Percentiles rank a stretch among this genome's conserved stretches.
phyloP scores from a whole-genome alignment of 2,329 filamentous ascomycete genomes.

The Fusarium virguliforme region DNA sequence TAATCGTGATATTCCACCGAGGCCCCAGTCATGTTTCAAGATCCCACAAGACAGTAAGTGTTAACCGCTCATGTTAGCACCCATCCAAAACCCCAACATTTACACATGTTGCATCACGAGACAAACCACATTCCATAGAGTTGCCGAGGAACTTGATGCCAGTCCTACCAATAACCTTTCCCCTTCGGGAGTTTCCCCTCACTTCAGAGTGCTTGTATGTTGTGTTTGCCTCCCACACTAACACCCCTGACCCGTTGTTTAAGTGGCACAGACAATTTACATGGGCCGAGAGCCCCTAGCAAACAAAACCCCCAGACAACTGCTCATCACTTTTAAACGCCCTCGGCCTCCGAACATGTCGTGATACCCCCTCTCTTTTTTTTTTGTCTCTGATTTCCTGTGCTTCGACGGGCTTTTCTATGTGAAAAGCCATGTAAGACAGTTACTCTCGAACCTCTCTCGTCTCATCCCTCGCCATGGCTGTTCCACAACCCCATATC shows the following conservation, averaged over 20 bases:
- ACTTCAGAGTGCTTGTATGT: constrained; percentile 17
- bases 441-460: constrained; percentile 26
- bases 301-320: constrained; percentile 9
- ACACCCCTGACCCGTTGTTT: constrained; percentile 15
- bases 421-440: constrained; percentile 41
- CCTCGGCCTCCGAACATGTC: constrained; percentile 2
- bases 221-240: background rate
- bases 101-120: constrained; percentile 32
- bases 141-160: constrained; percentile 32
- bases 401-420: constrained; percentile 22
- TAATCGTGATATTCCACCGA: background rate
- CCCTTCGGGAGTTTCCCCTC: constrained; percentile 43
- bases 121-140: background rate
- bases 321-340: background rate
- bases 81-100: too few relatives aligned
- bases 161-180: constrained; percentile 31
- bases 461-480: constrained; percentile 28
- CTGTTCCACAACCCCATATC: constrained; percentile 39
- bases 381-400: constrained; percentile 1
- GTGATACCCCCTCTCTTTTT: background rate
- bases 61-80: background rate
- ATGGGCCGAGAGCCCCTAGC: constrained; percentile 2
- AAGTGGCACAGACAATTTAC: constrained; percentile 34
- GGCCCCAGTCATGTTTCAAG: constrained; percentile 8
- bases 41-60: background rate